Base-by-base conservation (phyloP, 495 filamentous ascomycete genomes). In the Tricharina praecox region DNA sequence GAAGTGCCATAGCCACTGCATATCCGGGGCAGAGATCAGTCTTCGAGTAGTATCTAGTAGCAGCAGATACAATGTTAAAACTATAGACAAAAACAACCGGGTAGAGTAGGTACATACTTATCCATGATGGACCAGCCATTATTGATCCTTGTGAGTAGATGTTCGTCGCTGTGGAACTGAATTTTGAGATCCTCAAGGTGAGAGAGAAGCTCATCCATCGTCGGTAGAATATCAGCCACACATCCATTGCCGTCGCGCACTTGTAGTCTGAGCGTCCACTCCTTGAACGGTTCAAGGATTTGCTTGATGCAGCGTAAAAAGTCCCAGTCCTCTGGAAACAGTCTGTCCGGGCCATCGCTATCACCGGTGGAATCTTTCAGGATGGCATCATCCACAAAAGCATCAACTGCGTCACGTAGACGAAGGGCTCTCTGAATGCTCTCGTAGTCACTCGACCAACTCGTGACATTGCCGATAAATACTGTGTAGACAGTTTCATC, bases 391-490 rank as follows among this genome's bases (percentile, higher is more conserved):
- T 48, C 23, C 2, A 42, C 20, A 42, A 51, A 54, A 24, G 50
- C 51, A 5, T 42, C 48, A 10, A 51, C 21, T 13, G 34, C 36
- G 15, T 53, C 46, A 19, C 43, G 23, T 7, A 50, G 23, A 32
- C 41, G n/a, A 25, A 51, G 42, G 9, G 33, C 51, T 35, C 42
- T 2, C 7, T 24, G 38, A 3, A 53, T 34, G 37, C 40, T 30
- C 11, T 47, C 48, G 47, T 42, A 43, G 30, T 53, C 48, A 23
- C 46, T 40, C n/a, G 33, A 28, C 52, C 42, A 56, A 11, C 47
- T 32, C 10, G 51, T 56, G 25, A 51, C 20, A 30, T 50, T 50
- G 0, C 20, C 34, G 40, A 51, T 8, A 8, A 35, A 23, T 2
- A 49, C 11, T 20, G 2, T 2, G 26, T 44, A 28, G 3, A 30